phyloP scores from a whole-genome alignment of 2,329 filamentous ascomycete species.

The Cercospora beticola region DNA sequence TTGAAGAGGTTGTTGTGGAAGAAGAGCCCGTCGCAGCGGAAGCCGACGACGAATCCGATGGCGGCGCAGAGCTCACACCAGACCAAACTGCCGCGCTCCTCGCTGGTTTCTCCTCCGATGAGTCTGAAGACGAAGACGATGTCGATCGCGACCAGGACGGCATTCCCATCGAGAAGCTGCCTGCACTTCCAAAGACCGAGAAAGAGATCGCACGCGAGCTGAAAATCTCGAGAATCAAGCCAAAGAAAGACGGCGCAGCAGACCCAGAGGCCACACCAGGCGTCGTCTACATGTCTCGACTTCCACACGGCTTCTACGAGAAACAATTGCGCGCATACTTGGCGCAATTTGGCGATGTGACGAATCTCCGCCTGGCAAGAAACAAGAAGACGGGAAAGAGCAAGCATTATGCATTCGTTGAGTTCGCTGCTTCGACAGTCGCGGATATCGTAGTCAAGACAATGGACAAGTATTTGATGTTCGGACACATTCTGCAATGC shows the following conservation, averaged over 20 bases:
- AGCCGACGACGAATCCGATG: constrained; percentile 28
- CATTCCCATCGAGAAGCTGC: constrained; percentile 41
- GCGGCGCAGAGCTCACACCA: constrained; percentile 38
- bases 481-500: constrained; percentile 89
- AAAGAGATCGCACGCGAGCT: constrained; percentile 14
- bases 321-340: constrained; percentile 93
- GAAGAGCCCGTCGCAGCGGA: constrained; percentile 25
- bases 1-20: constrained; percentile 22
- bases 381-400: constrained; percentile 88
- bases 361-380: constrained; percentile 75
- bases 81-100: constrained; percentile 54
- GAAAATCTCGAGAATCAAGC: constrained; percentile 39
- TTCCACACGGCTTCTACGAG: constrained; percentile 96
- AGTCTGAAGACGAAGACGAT: constrained; percentile 42
- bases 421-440: constrained; percentile 75
- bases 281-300: constrained; percentile 84
- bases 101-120: constrained; percentile 52
- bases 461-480: constrained; percentile 97
- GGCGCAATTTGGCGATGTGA: constrained; percentile 84
- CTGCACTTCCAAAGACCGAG: constrained; percentile 36
- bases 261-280: constrained; percentile 61
- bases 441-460: constrained; percentile 90
- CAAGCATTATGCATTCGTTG: constrained; percentile 93
- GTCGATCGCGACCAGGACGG: constrained; percentile 40
- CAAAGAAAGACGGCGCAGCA: constrained; percentile 46